Evolutionary conservation across 345 rosid genomes (phyloP).

Genomic region (Punica granatum): DNA sequence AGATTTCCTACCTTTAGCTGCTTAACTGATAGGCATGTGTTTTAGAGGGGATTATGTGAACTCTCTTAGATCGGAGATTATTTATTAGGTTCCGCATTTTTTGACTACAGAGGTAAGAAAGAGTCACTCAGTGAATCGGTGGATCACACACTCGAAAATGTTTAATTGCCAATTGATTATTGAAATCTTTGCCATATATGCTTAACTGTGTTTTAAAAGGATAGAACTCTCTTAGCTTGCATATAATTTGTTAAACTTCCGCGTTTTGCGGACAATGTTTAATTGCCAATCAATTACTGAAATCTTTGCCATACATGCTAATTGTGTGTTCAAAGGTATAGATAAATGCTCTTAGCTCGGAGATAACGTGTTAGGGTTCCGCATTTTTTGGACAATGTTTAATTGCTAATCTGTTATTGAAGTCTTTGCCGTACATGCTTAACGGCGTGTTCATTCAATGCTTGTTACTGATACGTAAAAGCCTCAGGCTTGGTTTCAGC

Average conservation of each 20-base stretch:
- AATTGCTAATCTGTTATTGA: neutral
- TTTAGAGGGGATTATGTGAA: neutral
- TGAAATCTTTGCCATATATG: neutral
- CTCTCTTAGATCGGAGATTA: neutral
- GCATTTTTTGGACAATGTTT: neutral
- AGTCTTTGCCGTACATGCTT: neutral
- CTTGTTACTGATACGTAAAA: neutral
- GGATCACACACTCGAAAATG: neutral
- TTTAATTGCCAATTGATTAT: neutral
- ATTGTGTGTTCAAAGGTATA: neutral
- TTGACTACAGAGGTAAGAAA: too few relatives aligned
- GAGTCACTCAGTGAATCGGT: too few relatives aligned
- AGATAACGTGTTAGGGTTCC: too few relatives aligned
- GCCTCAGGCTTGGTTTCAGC: neutral
- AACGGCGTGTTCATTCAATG: neutral
- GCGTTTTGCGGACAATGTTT: neutral
- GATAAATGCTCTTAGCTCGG: too few relatives aligned
- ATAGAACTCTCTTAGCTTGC: too few relatives aligned
- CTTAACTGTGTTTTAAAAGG: neutral
- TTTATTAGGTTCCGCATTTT: neutral
- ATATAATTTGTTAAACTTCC: too few relatives aligned
- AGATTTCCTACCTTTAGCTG: neutral
- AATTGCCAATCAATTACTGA: neutral
- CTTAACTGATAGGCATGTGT: neutral
- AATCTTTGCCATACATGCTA: neutral